phyloP scores from a whole-genome alignment of 2,329 filamentous ascomycete species.

The Pseudogymnoascus sp. region DNA sequence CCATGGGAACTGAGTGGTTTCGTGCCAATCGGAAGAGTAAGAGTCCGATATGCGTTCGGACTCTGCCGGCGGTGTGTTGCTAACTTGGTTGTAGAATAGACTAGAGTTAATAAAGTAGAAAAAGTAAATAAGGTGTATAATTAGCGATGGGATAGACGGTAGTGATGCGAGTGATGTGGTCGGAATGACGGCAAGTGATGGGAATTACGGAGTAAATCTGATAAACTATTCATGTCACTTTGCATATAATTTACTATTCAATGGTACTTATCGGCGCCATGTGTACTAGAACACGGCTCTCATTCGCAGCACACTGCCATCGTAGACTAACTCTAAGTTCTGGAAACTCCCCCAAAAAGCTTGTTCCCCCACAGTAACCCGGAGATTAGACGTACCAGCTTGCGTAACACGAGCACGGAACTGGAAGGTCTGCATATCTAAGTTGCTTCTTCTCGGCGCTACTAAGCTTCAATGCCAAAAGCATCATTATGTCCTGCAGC shows the following conservation, averaged over 20 bases:
- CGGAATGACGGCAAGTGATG: not conserved
- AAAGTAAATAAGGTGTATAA: not conserved
- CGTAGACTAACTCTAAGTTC: not conserved
- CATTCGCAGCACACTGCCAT: not conserved
- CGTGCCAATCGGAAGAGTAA: not conserved
- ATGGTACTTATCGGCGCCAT: not conserved
- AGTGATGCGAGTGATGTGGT: not conserved
- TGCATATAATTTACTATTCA: not conserved
- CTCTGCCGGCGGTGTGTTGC: not conserved
- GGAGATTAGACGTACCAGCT: not conserved
- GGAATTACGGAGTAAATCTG: not conserved
- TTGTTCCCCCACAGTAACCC: not conserved
- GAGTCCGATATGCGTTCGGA: not conserved
- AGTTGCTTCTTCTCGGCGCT: not conserved
- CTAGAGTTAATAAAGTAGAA: not conserved
- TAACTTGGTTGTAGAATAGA: not conserved
- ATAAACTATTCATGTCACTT: not conserved
- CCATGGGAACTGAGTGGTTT: no score
- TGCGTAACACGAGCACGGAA: no score
- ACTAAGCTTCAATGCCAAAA: not conserved
- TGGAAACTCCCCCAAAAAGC: not conserved
- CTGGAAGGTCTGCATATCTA: not conserved
- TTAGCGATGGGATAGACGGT: not conserved
- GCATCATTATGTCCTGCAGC: not conserved
- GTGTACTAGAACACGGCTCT: not conserved